Evolutionary conservation across 176 grass and related monocot genomes (phyloP).

Genomic region (Alloteropsis semialata): DNA sequence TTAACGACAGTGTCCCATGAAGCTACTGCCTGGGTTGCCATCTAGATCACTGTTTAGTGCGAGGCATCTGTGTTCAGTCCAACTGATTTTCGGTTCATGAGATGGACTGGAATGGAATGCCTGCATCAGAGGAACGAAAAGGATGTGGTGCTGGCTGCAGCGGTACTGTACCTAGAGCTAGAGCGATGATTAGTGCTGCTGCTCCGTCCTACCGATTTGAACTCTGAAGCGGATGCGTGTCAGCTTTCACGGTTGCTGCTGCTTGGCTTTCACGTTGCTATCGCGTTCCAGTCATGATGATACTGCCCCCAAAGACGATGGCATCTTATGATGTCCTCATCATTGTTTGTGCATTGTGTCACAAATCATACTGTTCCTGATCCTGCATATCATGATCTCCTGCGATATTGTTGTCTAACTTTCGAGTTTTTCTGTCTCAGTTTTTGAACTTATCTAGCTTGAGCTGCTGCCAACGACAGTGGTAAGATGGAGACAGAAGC

Average conservation of each 20-base stretch:
- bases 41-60: not conserved
- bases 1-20: not conserved
- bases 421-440: not conserved
- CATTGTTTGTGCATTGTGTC: conserved; percentile 1
- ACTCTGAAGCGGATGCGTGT: not conserved
- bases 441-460: not conserved
- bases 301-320: not conserved
- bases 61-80: not conserved
- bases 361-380: not conserved
- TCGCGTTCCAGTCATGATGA: conserved; percentile 15
- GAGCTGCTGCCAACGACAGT: not conserved
- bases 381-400: not conserved
- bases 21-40: not conserved
- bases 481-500: not conserved
- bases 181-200: not conserved
- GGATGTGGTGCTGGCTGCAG: not conserved
- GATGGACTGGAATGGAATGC: not conserved
- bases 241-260: conserved; percentile 1
- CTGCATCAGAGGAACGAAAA: not conserved
- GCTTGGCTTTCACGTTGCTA: not conserved
- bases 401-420: not conserved
- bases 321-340: conserved; percentile 29
- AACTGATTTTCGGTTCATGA: not conserved
- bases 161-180: not conserved
- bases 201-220: not conserved